Evolutionary conservation across 441 rosid genomes (phyloP).

Genomic region (Pelargonium australe): DNA sequence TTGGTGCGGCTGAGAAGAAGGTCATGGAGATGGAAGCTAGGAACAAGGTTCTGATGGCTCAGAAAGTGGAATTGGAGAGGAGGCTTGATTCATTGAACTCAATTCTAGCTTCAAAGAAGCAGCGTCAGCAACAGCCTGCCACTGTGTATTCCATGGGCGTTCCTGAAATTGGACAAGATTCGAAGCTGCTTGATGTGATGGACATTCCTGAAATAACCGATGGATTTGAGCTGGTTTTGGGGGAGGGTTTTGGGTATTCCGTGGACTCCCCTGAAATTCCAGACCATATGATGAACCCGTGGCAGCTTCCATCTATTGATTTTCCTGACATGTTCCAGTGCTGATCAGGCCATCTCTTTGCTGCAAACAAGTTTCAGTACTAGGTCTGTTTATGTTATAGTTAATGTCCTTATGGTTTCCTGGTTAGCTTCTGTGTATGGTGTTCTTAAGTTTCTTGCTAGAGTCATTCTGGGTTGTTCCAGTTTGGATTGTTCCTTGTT

Average conservation of each 20-base stretch:
- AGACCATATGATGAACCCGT: background rate
- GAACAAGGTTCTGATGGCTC: constrained; percentile 6
- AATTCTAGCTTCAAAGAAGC: constrained; percentile 1
- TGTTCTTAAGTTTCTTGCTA: background rate
- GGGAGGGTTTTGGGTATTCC: background rate
- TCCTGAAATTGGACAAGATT: background rate
- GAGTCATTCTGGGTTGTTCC: background rate
- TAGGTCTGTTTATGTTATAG: background rate
- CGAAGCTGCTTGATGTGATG: constrained; percentile 2
- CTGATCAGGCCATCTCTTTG: background rate
- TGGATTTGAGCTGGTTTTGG: background rate
- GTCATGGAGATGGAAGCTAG: background rate
- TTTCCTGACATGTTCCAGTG: constrained; percentile 3
- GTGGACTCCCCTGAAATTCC: constrained; percentile 5
- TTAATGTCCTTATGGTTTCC: background rate
- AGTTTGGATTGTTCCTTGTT: background rate
- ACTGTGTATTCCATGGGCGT: background rate
- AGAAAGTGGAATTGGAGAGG: background rate
- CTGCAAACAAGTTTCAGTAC: background rate
- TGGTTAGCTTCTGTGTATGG: background rate
- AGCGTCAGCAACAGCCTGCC: background rate
- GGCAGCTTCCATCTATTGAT: background rate
- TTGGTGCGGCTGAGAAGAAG: background rate
- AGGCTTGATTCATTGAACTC: background rate
- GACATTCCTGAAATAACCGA: background rate